Evolutionary conservation across 768 basidiomycete species (phyloP).

Genomic region (Artomyces pyxidatus): DNA sequence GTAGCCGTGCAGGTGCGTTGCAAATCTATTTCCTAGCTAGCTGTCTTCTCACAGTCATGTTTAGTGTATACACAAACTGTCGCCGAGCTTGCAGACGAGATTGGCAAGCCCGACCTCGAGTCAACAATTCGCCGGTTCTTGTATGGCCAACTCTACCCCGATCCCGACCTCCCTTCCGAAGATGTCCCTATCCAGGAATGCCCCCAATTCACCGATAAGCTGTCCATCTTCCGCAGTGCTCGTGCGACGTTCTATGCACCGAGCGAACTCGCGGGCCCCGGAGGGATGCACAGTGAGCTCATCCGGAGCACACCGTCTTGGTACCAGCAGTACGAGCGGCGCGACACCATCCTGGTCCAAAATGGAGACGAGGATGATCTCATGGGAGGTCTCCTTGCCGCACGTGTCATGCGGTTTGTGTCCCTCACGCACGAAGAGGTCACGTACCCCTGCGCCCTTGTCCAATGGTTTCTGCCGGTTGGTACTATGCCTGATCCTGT

Average conservation of each 20-base stretch:
- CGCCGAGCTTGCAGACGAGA: background rate
- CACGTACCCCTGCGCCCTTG: constrained; percentile 19
- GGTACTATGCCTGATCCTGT: constrained; percentile 16
- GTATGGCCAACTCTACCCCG: background rate
- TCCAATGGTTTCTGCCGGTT: constrained; percentile 17
- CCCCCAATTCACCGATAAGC: background rate
- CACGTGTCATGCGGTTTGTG: constrained; percentile 18
- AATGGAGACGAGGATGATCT: constrained; percentile 6
- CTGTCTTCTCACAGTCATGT: background rate
- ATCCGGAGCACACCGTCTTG: constrained; percentile 20
- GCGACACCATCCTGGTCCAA: constrained; percentile 21
- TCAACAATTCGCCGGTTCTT: background rate
- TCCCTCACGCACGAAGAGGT: constrained; percentile 14
- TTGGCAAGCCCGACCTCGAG: background rate
- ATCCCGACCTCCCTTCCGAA: background rate
- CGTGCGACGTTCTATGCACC: no score
- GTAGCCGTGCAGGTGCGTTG: background rate
- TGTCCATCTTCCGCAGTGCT: constrained; percentile 17
- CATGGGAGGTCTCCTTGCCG: constrained; percentile 18
- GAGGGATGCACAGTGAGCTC: constrained; percentile 22
- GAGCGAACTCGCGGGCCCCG: constrained; percentile 20
- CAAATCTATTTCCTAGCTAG: background rate
- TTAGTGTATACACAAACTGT: background rate
- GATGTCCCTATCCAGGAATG: background rate
- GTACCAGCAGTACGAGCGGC: constrained; percentile 4